Evolutionary conservation across 2,329 filamentous ascomycete genomes (phyloP), one percentile per base, ranked within the genome.

Genomic region (Chaetomium globosum): DNA sequence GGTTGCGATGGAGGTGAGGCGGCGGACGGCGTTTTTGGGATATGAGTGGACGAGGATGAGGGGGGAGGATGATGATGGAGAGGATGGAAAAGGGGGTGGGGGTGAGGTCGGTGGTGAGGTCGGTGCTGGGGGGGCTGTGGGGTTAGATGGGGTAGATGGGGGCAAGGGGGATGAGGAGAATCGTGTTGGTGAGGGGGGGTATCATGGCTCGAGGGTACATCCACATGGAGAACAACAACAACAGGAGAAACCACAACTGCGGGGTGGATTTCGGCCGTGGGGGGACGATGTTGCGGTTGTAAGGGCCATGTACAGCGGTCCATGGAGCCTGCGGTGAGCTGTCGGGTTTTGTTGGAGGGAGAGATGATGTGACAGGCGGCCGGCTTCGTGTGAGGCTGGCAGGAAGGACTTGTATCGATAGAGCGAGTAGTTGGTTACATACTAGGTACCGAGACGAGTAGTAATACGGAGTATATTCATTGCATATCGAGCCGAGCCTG

Each of bases 11-110:
- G 87, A 91, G 70, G 83, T 95, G 69, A 85, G 95, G 65, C 96
- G 94, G 77, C 85, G 84, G 74, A 90, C 86, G 30, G 93, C 92
- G 0, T 98, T 98, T 76, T 78, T 96, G 67, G 94, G 94, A 0
- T 99, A 99, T 75, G 92, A 90, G 1, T 98, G 95, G 82, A 85
- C 87, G 13, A 81, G 87, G 55, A 81, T 81, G 63, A 53, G 56
- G 60, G 21, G 31, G 30, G 39, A 7, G 19, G 58, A 56, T 3
- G 46, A 53, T 13, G 59, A 52, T 28, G 30, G 33, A 23, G 21
- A 23, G 26, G 57, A 54, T 33, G 57, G 8, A n/a, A 26, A 51
- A n/a, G 55, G 30, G 43, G 30, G 33, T 53, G 31, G 53, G 46
- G n/a, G 31, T 9, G 33, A 19, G 33, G 48, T n/a, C n/a, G 58